Evolutionary conservation across 2,329 filamentous ascomycete species (phyloP).

Genomic region (Hirsutella minnesotensis): DNA sequence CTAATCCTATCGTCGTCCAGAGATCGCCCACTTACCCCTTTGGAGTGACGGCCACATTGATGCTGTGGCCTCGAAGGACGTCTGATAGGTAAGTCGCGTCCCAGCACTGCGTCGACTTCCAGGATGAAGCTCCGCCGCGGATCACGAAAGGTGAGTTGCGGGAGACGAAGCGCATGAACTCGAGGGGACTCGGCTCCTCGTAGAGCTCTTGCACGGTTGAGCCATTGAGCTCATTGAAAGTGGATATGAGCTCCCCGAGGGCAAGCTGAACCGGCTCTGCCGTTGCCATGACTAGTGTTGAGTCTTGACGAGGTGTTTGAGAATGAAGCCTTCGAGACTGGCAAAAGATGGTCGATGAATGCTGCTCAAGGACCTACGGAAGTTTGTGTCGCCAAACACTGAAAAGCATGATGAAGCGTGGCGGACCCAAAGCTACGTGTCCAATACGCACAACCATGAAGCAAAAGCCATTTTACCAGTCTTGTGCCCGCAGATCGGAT

Average conservation of each 20-base stretch:
- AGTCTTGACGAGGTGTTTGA: too few species aligned
- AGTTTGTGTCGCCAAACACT: too few species aligned
- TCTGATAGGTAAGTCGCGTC: slow-evolving; percentile 44
- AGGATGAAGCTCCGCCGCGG: slow-evolving; percentile 46
- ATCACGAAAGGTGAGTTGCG: slow-evolving; percentile 66
- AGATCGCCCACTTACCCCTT: slow-evolving; percentile 36
- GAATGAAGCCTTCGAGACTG: too few species aligned
- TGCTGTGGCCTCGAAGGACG: slow-evolving; percentile 40
- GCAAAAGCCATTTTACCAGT: too few species aligned
- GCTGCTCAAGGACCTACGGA: too few species aligned
- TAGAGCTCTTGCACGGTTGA: slow-evolving; percentile 46
- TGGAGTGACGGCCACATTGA: slow-evolving; percentile 73
- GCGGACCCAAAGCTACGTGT: too few species aligned
- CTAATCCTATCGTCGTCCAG: too few species aligned
- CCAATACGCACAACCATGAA: too few species aligned
- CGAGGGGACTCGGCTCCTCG: slow-evolving; percentile 58
- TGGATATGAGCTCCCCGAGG: slow-evolving; percentile 41
- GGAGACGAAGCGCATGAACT: slow-evolving; percentile 69
- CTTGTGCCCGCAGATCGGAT: too few species aligned
- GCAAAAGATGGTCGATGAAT: too few species aligned
- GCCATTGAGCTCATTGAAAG: slow-evolving; percentile 64
- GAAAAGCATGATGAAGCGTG: too few species aligned
- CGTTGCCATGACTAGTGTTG: neutral
- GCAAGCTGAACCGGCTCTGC: slow-evolving; percentile 7
- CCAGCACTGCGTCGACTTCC: slow-evolving; percentile 55